phyloP scores from a whole-genome alignment of 371 early-diverging fungal species.

The Funneliformis caledonium region DNA sequence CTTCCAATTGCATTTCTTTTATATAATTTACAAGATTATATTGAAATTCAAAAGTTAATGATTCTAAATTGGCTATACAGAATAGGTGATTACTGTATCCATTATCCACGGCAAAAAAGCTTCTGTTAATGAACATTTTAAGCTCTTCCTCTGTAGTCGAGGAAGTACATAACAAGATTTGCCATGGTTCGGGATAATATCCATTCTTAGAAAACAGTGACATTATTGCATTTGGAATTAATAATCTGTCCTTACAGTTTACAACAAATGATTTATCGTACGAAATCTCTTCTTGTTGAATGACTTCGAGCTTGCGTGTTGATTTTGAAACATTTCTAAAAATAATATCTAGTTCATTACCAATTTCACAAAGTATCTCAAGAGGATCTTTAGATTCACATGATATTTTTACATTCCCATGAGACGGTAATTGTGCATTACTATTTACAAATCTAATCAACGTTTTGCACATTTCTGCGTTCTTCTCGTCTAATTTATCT shows the following conservation, averaged over 20 bases:
- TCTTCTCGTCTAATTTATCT: neutral
- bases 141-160: constrained; percentile 38
- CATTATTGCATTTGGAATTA: constrained; percentile 40
- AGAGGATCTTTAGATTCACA: neutral
- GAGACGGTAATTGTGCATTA: constrained; percentile 12
- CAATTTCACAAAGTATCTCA: constrained; percentile 30
- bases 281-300: neutral
- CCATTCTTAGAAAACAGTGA: constrained; percentile 33
- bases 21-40: constrained; percentile 34
- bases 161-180: constrained; percentile 30
- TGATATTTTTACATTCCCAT: neutral
- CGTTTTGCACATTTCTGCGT: neutral
- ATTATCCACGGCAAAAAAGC: constrained; percentile 34
- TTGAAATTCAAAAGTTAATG: constrained; percentile 39
- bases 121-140: constrained; percentile 28
- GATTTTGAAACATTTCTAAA: neutral
- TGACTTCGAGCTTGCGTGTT: neutral
- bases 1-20: neutral
- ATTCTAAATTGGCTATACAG: constrained; percentile 40
- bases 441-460: constrained; percentile 25
- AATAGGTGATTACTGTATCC: constrained; percentile 19
- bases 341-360: neutral
- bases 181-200: constrained; percentile 38
- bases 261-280: constrained; percentile 35
- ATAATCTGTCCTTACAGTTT: constrained; percentile 27